These are phyloP conservation scores for Cyclostephanos invisitatus DNA, from an alignment of 108 stramenopile genomes.

Conservation along the genomic window DNA sequence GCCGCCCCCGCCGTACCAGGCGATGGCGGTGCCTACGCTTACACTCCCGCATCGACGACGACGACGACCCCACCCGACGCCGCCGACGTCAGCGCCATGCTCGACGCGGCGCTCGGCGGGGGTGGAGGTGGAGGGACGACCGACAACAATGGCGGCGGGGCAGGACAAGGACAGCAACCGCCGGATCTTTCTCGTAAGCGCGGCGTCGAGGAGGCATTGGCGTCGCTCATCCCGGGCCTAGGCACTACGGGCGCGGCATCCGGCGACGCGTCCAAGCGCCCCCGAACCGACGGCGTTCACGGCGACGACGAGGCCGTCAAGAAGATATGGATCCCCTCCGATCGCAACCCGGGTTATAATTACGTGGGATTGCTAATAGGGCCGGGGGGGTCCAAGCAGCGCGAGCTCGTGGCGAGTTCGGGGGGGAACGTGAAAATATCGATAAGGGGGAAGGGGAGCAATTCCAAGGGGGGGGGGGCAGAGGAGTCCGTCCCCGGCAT, in stretches of 20 bases:
- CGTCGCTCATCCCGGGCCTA: conserved; percentile 51
- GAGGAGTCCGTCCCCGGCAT: conserved; percentile 20
- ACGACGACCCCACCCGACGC: conserved; percentile 10
- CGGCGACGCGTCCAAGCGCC: conserved; percentile 23
- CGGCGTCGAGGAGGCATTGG: conserved; percentile 38
- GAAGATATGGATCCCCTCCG: conserved; percentile 48
- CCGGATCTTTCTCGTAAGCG: conserved; percentile 24
- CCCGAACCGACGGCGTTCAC: conserved; percentile 7
- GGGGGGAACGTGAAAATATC: conserved; percentile 52
- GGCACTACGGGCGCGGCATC: conserved; percentile 7
- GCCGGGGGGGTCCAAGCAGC: conserved; percentile 56
- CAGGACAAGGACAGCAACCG: neutral
- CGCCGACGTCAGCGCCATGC: conserved; percentile 25
- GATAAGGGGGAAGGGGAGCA: conserved; percentile 49
- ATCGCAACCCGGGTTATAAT: conserved; percentile 55
- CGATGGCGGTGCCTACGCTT: conserved; percentile 7
- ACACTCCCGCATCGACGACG: conserved; percentile 4
- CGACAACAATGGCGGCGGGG: neutral
- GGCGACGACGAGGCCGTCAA: conserved; percentile 21
- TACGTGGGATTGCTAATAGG: conserved; percentile 57
- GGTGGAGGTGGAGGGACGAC: conserved; percentile 10
- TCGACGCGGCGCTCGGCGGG: conserved; percentile 41
- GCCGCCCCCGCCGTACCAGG: conserved; percentile 24
- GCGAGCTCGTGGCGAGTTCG: conserved; percentile 41
- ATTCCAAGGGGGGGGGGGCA: conserved; percentile 9